phyloP scores from a whole-genome alignment of 2,329 filamentous ascomycete genomes.

The Nakataea oryzae region DNA sequence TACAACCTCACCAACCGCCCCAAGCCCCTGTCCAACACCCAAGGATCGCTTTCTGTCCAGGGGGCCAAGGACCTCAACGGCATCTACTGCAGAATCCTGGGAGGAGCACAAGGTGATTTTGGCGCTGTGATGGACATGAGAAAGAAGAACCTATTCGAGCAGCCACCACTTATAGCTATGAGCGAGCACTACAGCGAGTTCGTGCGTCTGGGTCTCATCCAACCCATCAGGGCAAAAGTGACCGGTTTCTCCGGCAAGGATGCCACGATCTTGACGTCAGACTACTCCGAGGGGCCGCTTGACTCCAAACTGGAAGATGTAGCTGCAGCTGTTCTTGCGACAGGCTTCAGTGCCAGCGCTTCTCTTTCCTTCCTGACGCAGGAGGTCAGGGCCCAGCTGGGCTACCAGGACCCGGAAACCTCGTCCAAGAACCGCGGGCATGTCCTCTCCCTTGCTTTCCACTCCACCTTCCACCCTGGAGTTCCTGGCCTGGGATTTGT shows the following conservation, averaged over 20 bases:
- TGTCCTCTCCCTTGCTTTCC: conserved; percentile 58
- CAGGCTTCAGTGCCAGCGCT: conserved; percentile 58
- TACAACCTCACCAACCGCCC: conserved; percentile 59
- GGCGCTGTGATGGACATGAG: conserved; percentile 21
- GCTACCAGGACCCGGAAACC: conserved; percentile 36
- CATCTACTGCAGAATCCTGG: conserved; percentile 35
- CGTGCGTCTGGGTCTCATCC: conserved; percentile 54
- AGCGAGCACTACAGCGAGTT: conserved; percentile 66
- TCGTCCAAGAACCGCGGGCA: conserved; percentile 31
- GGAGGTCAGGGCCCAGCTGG: conserved; percentile 42
- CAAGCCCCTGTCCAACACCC: conserved; percentile 46
- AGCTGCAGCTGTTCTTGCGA: conserved; percentile 61
- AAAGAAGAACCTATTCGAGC: conserved; percentile 21
- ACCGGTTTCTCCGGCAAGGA: conserved; percentile 21
- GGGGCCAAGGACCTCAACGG: conserved; percentile 43
- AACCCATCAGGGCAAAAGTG: conserved; percentile 37
- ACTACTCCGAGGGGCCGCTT: not conserved
- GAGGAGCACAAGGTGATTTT: conserved; percentile 40
- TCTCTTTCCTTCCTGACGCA: conserved; percentile 55
- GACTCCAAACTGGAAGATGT: conserved; percentile 40
- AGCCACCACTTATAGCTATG: conserved; percentile 57
- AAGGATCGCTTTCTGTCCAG: conserved; percentile 53
- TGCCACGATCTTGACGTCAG: conserved; percentile 19
- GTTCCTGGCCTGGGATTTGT: conserved; percentile 64
- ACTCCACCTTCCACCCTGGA: conserved; percentile 49